phyloP scores from a whole-genome alignment of 352 stramenopile genomes.

The Pythium scleroteichum region DNA sequence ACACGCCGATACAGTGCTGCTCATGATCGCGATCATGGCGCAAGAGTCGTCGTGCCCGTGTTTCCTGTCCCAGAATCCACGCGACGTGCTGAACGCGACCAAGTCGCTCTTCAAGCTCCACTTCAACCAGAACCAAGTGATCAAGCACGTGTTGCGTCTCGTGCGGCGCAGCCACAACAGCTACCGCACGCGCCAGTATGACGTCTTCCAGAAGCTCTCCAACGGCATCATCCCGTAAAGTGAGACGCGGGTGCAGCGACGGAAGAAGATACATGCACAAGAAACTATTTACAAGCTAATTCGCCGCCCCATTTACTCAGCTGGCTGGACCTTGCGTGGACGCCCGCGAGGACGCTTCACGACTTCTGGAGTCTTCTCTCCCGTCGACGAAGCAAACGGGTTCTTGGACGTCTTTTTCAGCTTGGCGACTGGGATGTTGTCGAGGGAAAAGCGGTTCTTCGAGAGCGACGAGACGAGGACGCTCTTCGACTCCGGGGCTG shows the following conservation, averaged over 20 bases:
- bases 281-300: constrained; percentile 25
- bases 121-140: constrained; percentile 82
- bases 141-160: constrained; percentile 89
- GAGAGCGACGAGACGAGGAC: constrained; percentile 59
- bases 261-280: constrained; percentile 17
- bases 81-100: constrained; percentile 72
- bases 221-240: constrained; percentile 87
- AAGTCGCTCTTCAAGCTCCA: constrained; percentile 82
- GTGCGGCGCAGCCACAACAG: constrained; percentile 90
- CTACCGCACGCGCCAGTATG: constrained; percentile 90
- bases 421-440: constrained; percentile 72
- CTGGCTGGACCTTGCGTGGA: constrained; percentile 17
- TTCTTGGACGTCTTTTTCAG: constrained; percentile 84
- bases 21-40: constrained; percentile 97
- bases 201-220: constrained; percentile 91
- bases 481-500: constrained; percentile 61
- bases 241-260: not conserved
- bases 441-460: constrained; percentile 77
- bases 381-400: constrained; percentile 43
- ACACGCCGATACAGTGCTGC: constrained; percentile 93
- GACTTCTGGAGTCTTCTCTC: not conserved
- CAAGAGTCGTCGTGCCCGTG: constrained; percentile 95
- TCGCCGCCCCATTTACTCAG: constrained; percentile 1
- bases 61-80: constrained; percentile 87
- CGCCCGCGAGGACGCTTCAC: constrained; percentile 20